Percentiles rank a stretch among this genome's conserved stretches.
Evolutionary conservation across 2,329 filamentous ascomycete genomes (phyloP).

Genomic region (Aspergillus sp.): DNA sequence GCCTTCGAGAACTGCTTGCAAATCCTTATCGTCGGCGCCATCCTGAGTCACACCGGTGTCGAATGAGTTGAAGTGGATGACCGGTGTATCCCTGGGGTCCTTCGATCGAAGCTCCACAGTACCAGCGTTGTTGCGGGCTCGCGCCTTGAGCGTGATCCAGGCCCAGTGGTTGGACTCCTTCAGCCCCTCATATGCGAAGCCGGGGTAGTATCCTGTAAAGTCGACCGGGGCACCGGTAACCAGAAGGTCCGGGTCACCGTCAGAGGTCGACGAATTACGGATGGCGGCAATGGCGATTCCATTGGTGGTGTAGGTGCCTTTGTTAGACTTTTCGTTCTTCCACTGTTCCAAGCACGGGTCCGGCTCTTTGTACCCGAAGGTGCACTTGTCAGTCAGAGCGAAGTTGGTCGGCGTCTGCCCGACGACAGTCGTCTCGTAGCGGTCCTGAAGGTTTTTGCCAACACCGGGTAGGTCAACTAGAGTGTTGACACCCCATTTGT

Average conservation of each 20-base stretch:
- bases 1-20: constrained; percentile 49
- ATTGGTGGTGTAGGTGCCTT: constrained; percentile 42
- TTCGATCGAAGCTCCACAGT: constrained; percentile 52
- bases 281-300: constrained; percentile 47
- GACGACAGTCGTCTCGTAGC: constrained; percentile 49
- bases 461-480: constrained; percentile 52
- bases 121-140: constrained; percentile 54
- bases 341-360: constrained; percentile 40
- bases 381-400: constrained; percentile 23
- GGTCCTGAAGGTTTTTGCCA: constrained; percentile 55
- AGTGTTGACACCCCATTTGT: constrained; percentile 43
- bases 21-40: constrained; percentile 43
- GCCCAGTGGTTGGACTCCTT: constrained; percentile 37
- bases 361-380: constrained; percentile 17
- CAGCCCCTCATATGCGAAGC: constrained; percentile 36
- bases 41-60: constrained; percentile 28
- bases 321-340: constrained; percentile 29
- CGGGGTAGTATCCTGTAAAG: constrained; percentile 44
- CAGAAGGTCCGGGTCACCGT: constrained; percentile 46
- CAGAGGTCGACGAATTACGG: constrained; percentile 28
- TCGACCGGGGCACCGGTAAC: constrained; percentile 49
- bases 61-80: constrained; percentile 55
- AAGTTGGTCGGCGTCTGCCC: constrained; percentile 34
- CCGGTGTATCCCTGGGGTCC: constrained; percentile 55
- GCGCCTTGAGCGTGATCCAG: constrained; percentile 49